Evolutionary conservation across 2,329 filamentous ascomycete genomes (phyloP).

Genomic region (Emmonsiellopsis sp.): DNA sequence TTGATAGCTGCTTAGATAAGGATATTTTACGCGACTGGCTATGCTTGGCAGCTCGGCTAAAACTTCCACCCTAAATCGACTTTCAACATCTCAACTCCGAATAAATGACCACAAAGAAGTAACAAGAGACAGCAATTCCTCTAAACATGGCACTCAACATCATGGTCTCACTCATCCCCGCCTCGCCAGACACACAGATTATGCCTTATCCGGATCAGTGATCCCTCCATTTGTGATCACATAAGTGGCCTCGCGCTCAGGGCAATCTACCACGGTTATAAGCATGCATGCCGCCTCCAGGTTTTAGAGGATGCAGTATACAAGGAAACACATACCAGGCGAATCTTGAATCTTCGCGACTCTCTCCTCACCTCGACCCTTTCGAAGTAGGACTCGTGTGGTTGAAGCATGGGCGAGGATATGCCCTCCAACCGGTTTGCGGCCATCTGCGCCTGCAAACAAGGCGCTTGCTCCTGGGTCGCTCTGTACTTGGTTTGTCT

Average conservation of each 20-base stretch:
- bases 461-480: slow-evolving; percentile 60
- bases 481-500: slow-evolving; percentile 65
- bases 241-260: slow-evolving; percentile 60
- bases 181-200: slow-evolving; percentile 4
- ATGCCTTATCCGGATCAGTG: slow-evolving; percentile 57
- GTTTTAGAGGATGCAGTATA: neutral
- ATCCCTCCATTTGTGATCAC: slow-evolving; percentile 62
- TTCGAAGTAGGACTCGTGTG: slow-evolving; percentile 57
- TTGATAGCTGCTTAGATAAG: slow-evolving; percentile 1
- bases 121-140: neutral
- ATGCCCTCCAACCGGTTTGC: slow-evolving; percentile 59
- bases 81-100: neutral
- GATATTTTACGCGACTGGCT: slow-evolving; percentile 13
- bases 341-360: slow-evolving; percentile 62
- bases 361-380: slow-evolving; percentile 60
- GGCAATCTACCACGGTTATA: slow-evolving; percentile 44
- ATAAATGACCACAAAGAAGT: neutral
- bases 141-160: neutral
- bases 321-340: slow-evolving; percentile 41
- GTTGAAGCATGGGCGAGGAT: slow-evolving; percentile 61
- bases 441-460: slow-evolving; percentile 58
- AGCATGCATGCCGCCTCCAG: slow-evolving; percentile 7
- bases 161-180: neutral
- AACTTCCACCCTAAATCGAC: neutral
- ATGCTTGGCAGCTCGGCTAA: slow-evolving; percentile 12